These are phyloP conservation scores for Suillus decipiens DNA, from an alignment of 768 basidiomycete genomes.

Conservation along the genomic window DNA sequence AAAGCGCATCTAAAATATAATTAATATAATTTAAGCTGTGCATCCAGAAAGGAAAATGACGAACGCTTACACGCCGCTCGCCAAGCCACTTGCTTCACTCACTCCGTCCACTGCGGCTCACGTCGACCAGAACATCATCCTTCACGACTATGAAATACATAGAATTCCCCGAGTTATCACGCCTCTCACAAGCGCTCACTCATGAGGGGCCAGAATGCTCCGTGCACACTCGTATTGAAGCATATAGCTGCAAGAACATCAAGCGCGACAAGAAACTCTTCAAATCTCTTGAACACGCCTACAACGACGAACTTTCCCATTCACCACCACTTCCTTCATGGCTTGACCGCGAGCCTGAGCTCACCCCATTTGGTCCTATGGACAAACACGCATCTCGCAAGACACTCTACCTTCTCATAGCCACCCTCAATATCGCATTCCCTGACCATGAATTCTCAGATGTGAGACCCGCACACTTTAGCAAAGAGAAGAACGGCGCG, in stretches of 20 bases:
- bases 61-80: conserved; percentile 13
- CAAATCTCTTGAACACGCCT: conserved; percentile 86
- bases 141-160: conserved; percentile 77
- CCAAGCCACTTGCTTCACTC: conserved; percentile 8
- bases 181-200: conserved; percentile 75
- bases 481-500: conserved; percentile 73
- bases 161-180: conserved; percentile 76
- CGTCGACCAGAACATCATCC: conserved; percentile 1
- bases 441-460: conserved; percentile 98
- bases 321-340: conserved; percentile 86
- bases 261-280: conserved; percentile 96
- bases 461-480: conserved; percentile 88
- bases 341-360: conserved; percentile 68
- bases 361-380: conserved; percentile 90
- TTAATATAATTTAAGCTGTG: conserved; percentile 12
- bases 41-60: conserved; percentile 16
- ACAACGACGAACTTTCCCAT: conserved; percentile 72
- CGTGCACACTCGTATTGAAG: conserved; percentile 92
- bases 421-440: conserved; percentile 95
- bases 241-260: conserved; percentile 97
- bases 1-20: not conserved
- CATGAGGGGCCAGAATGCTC: conserved; percentile 87
- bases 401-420: conserved; percentile 94
- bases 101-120: not conserved
- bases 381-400: conserved; percentile 83